Evolutionary conservation across 2,329 filamentous ascomycete species (phyloP).

Genomic region (Mycosphaerelloides madeirae): DNA sequence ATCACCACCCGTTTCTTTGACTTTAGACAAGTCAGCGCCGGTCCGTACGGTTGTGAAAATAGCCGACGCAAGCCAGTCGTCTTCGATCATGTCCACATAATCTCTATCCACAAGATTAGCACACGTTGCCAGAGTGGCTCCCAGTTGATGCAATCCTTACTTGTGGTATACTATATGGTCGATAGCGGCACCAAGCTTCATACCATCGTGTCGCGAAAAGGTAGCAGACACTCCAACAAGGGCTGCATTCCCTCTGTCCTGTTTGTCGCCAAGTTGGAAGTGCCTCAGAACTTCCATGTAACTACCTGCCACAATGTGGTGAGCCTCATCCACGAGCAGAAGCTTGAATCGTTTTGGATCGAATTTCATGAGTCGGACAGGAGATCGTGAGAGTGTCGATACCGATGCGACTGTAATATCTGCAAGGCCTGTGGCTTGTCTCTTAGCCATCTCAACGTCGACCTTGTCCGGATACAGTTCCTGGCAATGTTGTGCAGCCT

Average conservation of each 20-base stretch:
- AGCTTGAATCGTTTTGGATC: slow-evolving; percentile 78
- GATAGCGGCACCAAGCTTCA: slow-evolving; percentile 76
- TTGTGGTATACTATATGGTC: slow-evolving; percentile 97
- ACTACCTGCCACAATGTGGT: slow-evolving; percentile 83
- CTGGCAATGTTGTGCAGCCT: slow-evolving; percentile 80
- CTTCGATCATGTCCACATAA: slow-evolving; percentile 75
- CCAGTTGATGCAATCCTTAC: slow-evolving; percentile 29
- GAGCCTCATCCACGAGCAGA: slow-evolving; percentile 89
- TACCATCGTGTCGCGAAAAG: slow-evolving; percentile 73
- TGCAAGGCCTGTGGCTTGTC: slow-evolving; percentile 70
- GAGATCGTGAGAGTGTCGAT: slow-evolving; percentile 68
- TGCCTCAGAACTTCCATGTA: slow-evolving; percentile 74
- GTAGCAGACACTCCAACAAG: slow-evolving; percentile 88
- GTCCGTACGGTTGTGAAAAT: slow-evolving; percentile 89
- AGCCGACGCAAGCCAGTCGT: slow-evolving; percentile 89
- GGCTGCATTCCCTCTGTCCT: slow-evolving; percentile 39
- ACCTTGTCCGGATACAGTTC: slow-evolving; percentile 77
- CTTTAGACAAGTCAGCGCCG: slow-evolving; percentile 66
- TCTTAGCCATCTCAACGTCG: slow-evolving; percentile 85
- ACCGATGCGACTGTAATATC: slow-evolving; percentile 94
- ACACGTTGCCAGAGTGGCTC: slow-evolving; percentile 36
- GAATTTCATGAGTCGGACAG: slow-evolving; percentile 74
- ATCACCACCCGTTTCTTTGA: slow-evolving; percentile 66
- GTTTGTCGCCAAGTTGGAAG: slow-evolving; percentile 64
- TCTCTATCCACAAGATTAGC: slow-evolving; percentile 41